Base-by-base conservation (phyloP, 2,329 filamentous ascomycete genomes). In the Pseudogymnoascus verrucosus region DNA sequence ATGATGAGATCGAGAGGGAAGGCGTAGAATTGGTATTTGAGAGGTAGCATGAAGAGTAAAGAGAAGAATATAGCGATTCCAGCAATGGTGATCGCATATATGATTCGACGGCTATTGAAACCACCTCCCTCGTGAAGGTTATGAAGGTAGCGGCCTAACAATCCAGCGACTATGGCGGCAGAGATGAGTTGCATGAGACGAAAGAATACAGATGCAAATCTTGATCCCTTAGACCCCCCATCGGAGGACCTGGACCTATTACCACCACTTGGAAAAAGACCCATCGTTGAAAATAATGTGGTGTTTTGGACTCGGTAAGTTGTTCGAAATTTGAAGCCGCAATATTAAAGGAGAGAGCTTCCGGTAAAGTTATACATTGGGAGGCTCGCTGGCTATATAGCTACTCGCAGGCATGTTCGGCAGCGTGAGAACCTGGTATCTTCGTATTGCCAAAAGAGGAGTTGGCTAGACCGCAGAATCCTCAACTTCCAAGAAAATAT, bases 1-100 rank as follows among this genome's bases (percentile, higher is more conserved):
- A 63, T 36, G 8, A 40, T 31, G 31, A 63, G 21, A 16, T 63
- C 62, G 11, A 63, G 7, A n/a, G 42, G 36, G 34, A 63, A 63
- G 10, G 34, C 21, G 23, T 62, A 62, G 12, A 63, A 63, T 39
- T 37, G 26, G 57, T 63, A 62, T 19, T 62, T 63, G 21, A 63
- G 37, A 8, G 54, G 62, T 31, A 31, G 28, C 57, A 63, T 63
- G 11, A 63, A 44, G 11, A 63, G n/a, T 8, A 63, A 54, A 1
- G 54, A 40, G 60, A 44, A 26, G n/a, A 63, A 21, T 26, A 63
- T 26, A 4, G 54, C 28, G 37, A 63, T 44, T 12, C 62, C 62
- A 31, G 62, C 62, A 47, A 62, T 62, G 23, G 28, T 3, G 8
- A 42, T 39, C 11, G 62, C 37, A 31, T 63, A 63, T 11, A 63